Evolutionary conservation across 371 early-diverging fungal species (phyloP), one percentile per base, ranked within the genome.

Genomic region (Mucor sp.): DNA sequence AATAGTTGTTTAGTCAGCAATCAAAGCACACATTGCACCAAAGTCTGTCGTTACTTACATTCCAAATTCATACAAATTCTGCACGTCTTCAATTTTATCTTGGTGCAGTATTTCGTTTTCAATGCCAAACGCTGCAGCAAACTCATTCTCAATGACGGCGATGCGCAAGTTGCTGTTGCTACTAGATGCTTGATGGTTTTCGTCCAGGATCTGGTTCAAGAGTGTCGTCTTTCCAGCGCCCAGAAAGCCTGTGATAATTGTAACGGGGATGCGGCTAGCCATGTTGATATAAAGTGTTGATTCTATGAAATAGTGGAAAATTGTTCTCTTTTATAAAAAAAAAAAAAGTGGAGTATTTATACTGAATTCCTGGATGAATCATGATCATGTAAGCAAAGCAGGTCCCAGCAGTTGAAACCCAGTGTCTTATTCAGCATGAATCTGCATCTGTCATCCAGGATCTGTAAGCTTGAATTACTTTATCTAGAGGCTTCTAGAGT

Each of bases 61-160:
- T 28, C 79, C 79, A 48, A 78, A 78, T 65, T 78, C 79, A 66
- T 78, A 78, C 35, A 78, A 60, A 21, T 65, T 73, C 53, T 78
- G 73, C 14, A 78, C 60, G 28, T 72, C 76, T 55, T 66, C 65
- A 1, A 61, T 69, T 23, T 69, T 67, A n/a, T 68, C 70, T 37
- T 66, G 62, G 32, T 74, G 68, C 25, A 79, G 21, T 9, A 78
- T 74, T 43, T 78, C 78, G 50, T 78, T 78, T 58, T 79, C 81
- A 17, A 79, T 72, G 11, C 81, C 81, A 64, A 81, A 77, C 7
- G 78, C 75, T 15, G 78, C 69, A 41, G 77, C 77, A 65, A 78
- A 78, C 41, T 78, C 77, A 65, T 78, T 78, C 47, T 78, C 77
- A 25, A 77, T 74, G 14, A 77, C 58, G n/a, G 71, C 71, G 43